A percentile compares a stretch with the other conserved stretches of the same genome.
These are phyloP conservation scores for Aristolochia californica DNA, from an alignment of 164 flowering plant genomes.

Conservation along the genomic window DNA sequence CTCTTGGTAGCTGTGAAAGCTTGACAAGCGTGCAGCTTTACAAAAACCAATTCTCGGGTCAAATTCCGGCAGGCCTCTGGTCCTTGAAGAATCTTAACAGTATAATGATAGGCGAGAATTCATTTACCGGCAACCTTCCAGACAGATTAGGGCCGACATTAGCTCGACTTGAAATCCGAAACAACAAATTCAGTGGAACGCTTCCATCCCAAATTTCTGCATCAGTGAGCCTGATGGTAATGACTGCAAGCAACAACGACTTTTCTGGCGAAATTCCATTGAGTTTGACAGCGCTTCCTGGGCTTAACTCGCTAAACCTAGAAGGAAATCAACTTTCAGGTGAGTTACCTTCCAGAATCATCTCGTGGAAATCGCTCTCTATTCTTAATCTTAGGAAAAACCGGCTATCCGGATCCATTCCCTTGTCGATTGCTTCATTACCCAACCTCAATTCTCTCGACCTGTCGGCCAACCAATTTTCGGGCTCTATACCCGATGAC, in stretches of 20 bases:
- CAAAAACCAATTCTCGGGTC: conserved; percentile 33
- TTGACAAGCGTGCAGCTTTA: conserved; percentile 24
- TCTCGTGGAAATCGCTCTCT: conserved; percentile 30
- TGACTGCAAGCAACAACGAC: conserved; percentile 39
- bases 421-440: conserved; percentile 24
- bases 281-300: conserved; percentile 30
- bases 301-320: conserved; percentile 23
- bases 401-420: conserved; percentile 35
- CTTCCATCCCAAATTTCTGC: conserved; percentile 25
- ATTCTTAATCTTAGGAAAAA: conserved; percentile 32
- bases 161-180: conserved; percentile 29
- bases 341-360: conserved; percentile 24
- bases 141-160: conserved; percentile 19
- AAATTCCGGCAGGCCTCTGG: conserved; percentile 39
- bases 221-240: conserved; percentile 22
- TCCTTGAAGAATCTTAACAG: conserved; percentile 8
- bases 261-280: conserved; percentile 39
- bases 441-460: conserved; percentile 27
- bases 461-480: conserved; percentile 33
- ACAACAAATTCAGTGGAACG: conserved; percentile 41
- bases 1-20: conserved; percentile 41
- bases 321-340: conserved; percentile 42
- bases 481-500: conserved; percentile 35
- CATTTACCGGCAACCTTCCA: conserved; percentile 42
- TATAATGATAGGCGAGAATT: conserved; percentile 24